Evolutionary conservation across 2,329 filamentous ascomycete species (phyloP).

Genomic region (Trichoderma atrobrunneum): DNA sequence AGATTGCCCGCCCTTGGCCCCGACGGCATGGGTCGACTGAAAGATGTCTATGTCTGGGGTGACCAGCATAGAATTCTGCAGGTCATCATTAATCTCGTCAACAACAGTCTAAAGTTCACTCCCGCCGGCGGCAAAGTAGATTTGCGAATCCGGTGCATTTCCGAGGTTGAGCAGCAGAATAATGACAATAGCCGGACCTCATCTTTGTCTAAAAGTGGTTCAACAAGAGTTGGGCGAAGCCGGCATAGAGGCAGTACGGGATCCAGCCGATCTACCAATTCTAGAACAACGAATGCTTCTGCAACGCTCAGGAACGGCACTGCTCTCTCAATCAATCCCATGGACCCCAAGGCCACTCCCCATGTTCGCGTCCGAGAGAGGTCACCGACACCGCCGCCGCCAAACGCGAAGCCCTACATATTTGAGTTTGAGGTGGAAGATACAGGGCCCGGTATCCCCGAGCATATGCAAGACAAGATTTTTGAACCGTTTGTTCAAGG

Average conservation of each 20-base stretch:
- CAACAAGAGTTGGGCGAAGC: slow-evolving; percentile 37
- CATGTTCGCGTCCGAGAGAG: slow-evolving; percentile 52
- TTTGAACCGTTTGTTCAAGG: slow-evolving; percentile 95
- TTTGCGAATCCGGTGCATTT: slow-evolving; percentile 71
- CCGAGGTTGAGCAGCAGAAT: slow-evolving; percentile 49
- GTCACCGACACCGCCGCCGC: slow-evolving; percentile 58
- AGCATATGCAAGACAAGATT: slow-evolving; percentile 73
- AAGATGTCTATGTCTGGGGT: slow-evolving; percentile 88
- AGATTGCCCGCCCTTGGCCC: slow-evolving; percentile 60
- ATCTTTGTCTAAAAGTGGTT: slow-evolving; percentile 48
- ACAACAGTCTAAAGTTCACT: slow-evolving; percentile 90
- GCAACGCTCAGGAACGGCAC: slow-evolving; percentile 42
- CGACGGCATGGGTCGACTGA: slow-evolving; percentile 63
- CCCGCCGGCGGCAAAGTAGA: slow-evolving; percentile 71
- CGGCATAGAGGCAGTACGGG: slow-evolving; percentile 48
- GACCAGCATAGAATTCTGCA: slow-evolving; percentile 88
- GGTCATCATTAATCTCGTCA: slow-evolving; percentile 90
- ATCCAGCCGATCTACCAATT: slow-evolving; percentile 51
- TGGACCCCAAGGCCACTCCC: slow-evolving; percentile 52
- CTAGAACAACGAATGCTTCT: slow-evolving; percentile 35
- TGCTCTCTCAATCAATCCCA: slow-evolving; percentile 61
- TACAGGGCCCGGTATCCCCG: slow-evolving; percentile 80
- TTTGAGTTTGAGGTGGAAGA: slow-evolving; percentile 91
- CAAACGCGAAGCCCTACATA: slow-evolving; percentile 61
- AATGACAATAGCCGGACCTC: slow-evolving; percentile 50